Evolutionary conservation across 176 grass and related monocot species (phyloP).

Genomic region (Zoysia pacifica): DNA sequence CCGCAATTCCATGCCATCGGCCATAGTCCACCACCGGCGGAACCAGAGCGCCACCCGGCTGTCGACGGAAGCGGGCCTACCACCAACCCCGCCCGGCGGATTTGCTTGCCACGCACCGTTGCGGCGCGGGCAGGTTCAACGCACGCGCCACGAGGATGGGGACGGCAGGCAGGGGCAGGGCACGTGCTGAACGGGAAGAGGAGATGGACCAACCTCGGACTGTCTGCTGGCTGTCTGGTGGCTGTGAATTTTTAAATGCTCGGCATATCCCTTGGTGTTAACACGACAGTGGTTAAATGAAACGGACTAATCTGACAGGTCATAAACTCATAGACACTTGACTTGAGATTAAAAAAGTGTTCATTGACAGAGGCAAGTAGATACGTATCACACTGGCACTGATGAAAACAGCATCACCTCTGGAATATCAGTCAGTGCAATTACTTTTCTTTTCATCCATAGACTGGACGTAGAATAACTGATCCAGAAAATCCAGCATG

Average conservation of each 20-base stretch:
- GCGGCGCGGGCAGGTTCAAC: slow-evolving; percentile 27
- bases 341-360: neutral
- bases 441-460: neutral
- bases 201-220: slow-evolving; percentile 13
- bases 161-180: neutral
- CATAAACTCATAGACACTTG: neutral
- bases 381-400: neutral
- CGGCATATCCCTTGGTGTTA: slow-evolving; percentile 31
- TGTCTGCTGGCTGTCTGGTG: slow-evolving; percentile 1
- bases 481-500: neutral
- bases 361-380: neutral
- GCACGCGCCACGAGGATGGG: neutral
- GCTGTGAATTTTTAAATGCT: neutral
- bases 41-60: slow-evolving; percentile 2
- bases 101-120: slow-evolving; percentile 20
- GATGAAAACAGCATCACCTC: neutral
- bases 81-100: neutral
- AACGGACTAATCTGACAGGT: neutral
- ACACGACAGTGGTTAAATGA: neutral
- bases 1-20: neutral
- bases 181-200: slow-evolving; percentile 33
- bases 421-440: neutral
- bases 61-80: slow-evolving; percentile 34
- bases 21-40: slow-evolving; percentile 9
- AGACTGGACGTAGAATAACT: neutral